Percentiles rank a stretch among this genome's conserved stretches.
These are phyloP conservation scores for Drosera spatulata DNA, from an alignment of 179 eudicot species.

Conservation along the genomic window DNA sequence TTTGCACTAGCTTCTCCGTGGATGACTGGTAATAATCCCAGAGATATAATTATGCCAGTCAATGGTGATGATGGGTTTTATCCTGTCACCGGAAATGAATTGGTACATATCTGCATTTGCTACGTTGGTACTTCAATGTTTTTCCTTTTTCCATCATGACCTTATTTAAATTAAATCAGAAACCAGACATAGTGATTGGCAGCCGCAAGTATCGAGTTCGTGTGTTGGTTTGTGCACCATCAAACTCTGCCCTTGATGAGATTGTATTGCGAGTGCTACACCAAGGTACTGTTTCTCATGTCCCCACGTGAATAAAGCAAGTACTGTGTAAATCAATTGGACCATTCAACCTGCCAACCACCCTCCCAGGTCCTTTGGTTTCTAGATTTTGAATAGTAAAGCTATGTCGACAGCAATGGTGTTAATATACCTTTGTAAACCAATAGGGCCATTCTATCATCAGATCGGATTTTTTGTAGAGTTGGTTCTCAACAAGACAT, in stretches of 20 bases:
- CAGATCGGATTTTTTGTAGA: too few relatives aligned
- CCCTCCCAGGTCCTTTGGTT: too few relatives aligned
- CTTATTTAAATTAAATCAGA: conserved; percentile 27
- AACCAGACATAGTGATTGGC: conserved; percentile 87
- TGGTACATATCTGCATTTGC: conserved; percentile 35
- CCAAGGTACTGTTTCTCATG: conserved; percentile 36
- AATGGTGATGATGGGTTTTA: conserved; percentile 90
- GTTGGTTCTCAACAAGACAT: too few relatives aligned
- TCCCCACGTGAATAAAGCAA: too few relatives aligned
- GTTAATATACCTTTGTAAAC: too few relatives aligned
- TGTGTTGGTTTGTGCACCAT: conserved; percentile 96
- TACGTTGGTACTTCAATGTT: conserved; percentile 2
- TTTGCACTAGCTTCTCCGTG: conserved; percentile 73
- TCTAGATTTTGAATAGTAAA: too few relatives aligned
- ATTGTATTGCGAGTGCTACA: conserved; percentile 73
- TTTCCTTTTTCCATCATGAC: conserved; percentile 5
- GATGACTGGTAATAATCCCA: conserved; percentile 62
- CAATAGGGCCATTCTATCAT: too few relatives aligned
- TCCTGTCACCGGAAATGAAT: conserved; percentile 75
- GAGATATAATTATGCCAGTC: conserved; percentile 74
- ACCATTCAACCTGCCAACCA: too few relatives aligned
- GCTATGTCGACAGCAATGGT: too few relatives aligned
- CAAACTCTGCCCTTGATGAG: conserved; percentile 98
- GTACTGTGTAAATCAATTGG: too few relatives aligned
- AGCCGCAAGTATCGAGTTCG: conserved; percentile 90